Percentiles rank a stretch among this genome's conserved stretches.
phyloP scores from a whole-genome alignment of 1,284 basidiomycete genomes.

The Rhodotorula sp. region DNA sequence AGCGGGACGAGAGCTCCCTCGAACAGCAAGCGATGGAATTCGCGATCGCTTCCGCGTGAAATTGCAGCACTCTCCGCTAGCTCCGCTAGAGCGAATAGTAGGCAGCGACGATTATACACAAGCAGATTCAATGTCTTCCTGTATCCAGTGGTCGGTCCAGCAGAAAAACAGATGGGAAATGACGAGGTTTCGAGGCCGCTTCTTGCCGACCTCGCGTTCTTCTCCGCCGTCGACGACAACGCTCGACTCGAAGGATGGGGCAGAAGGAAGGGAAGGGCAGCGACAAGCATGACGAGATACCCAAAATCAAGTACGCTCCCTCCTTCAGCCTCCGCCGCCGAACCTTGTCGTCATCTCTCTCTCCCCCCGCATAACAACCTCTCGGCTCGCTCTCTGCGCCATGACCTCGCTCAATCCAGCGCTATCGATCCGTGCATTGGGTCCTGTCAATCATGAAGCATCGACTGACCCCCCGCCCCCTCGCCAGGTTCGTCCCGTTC shows the following conservation, averaged over 20 bases:
- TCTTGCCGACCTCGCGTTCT: not conserved
- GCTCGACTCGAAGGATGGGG: not conserved
- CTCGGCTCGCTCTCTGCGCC: not conserved
- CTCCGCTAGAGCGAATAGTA: too few relatives aligned
- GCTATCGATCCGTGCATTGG: not conserved
- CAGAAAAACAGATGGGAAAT: not conserved
- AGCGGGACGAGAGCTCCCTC: too few relatives aligned
- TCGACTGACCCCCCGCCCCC: not conserved
- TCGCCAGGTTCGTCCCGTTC: conserved; percentile 43
- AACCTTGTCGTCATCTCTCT: not conserved
- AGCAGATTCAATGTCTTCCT: too few relatives aligned
- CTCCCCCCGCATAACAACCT: not conserved
- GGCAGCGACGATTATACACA: too few relatives aligned
- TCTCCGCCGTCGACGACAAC: not conserved
- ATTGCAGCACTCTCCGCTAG: too few relatives aligned
- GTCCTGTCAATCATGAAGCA: not conserved
- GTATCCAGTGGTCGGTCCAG: too few relatives aligned
- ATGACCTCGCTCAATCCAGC: not conserved
- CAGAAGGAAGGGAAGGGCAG: conserved; percentile 2
- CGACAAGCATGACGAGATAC: not conserved
- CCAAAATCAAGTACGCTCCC: conserved; percentile 31
- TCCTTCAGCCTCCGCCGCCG: not conserved
- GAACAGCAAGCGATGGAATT: too few relatives aligned
- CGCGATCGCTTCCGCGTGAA: too few relatives aligned
- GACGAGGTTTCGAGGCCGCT: not conserved